Evolutionary conservation across 345 rosid genomes (phyloP), one percentile per base, ranked within the genome.

Genomic region (Camelina sativa): DNA sequence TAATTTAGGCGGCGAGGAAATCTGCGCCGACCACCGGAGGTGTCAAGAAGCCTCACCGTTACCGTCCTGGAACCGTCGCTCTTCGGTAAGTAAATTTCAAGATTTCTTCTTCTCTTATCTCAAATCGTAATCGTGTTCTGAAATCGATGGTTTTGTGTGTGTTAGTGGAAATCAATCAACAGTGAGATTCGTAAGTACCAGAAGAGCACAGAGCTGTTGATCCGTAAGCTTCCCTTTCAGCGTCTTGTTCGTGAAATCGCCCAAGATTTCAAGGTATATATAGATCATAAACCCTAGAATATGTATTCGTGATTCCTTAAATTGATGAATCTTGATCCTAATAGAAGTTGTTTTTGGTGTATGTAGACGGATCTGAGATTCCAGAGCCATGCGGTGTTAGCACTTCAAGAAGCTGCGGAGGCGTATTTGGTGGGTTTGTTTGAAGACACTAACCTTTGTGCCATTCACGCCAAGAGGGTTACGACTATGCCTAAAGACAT

Each of bases 181-280:
- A 85, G 88, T 68, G 90, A 89, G 70, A 85, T 85, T 74, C 78
- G 86, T 5, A 85, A 85, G 72, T 85, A 85, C 58, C 88, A 85
- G 72, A 82, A 89, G 80, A 88, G 92, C 72, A 89, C 91, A 0
- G 89, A 89, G 61, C 86, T 89, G 63, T 77, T 89, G 84, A 89
- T 89, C 60, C 85, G 96, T 41, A 89, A 89, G 62, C 53, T 88
- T 23, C 96, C 96, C 0, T 89, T 88, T 68, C 90, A 89, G 82
- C 84, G 95, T 0, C 86, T 89, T 0, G 92, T 88, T 40, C 88
- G 96, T 66, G 96, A 88, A 81, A 90, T 88, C 32, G 92, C 91
- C 1, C 96, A 90, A 68, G 87, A 85, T 40, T 90, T 85, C 54
- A 86, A 90, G 84, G 69, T 56, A 56, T 0, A 55, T 56, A 56